Percentiles rank a stretch among this genome's conserved stretches.
Evolutionary conservation across 129 eudicot species (phyloP).

Genomic region (Chrysanthemum seticuspe): DNA sequence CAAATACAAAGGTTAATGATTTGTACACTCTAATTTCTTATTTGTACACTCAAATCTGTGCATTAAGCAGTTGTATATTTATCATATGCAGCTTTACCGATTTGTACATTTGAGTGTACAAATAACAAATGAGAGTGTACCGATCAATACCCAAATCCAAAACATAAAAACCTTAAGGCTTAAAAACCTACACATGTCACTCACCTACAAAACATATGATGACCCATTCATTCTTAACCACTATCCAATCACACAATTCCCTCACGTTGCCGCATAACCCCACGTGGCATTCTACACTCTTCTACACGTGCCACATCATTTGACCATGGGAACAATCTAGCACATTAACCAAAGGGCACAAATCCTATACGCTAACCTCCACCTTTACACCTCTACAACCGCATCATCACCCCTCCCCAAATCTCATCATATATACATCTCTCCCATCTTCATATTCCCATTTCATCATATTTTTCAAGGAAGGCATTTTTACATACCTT

Average conservation of each 20-base stretch:
- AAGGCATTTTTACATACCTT: slow-evolving; percentile 22
- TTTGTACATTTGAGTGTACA: too few relatives aligned
- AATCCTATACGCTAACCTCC: slow-evolving; percentile 21
- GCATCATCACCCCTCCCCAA: too few relatives aligned
- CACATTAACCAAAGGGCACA: not conserved
- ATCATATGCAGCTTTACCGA: too few relatives aligned
- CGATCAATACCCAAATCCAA: too few relatives aligned
- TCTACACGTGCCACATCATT: slow-evolving; percentile 18
- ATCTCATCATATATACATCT: slow-evolving; percentile 6
- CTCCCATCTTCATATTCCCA: slow-evolving; percentile 27
- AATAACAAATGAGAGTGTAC: too few relatives aligned
- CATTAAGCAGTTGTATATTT: too few relatives aligned
- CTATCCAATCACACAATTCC: not conserved
- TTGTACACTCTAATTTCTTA: too few relatives aligned
- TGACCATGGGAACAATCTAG: slow-evolving; percentile 35
- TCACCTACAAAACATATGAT: not conserved
- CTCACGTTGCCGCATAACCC: slow-evolving; percentile 35
- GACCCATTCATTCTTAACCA: slow-evolving; percentile 20
- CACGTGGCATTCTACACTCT: not conserved
- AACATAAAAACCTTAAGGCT: too few relatives aligned
- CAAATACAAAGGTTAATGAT: too few relatives aligned
- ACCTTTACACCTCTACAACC: not conserved
- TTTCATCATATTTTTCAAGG: slow-evolving; percentile 39
- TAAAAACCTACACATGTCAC: not conserved
- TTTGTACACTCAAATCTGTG: too few relatives aligned